Percentiles rank a stretch among this genome's conserved stretches.
phyloP scores from a whole-genome alignment of 805 yeast genomes.

The Ogataea zsoltii region DNA sequence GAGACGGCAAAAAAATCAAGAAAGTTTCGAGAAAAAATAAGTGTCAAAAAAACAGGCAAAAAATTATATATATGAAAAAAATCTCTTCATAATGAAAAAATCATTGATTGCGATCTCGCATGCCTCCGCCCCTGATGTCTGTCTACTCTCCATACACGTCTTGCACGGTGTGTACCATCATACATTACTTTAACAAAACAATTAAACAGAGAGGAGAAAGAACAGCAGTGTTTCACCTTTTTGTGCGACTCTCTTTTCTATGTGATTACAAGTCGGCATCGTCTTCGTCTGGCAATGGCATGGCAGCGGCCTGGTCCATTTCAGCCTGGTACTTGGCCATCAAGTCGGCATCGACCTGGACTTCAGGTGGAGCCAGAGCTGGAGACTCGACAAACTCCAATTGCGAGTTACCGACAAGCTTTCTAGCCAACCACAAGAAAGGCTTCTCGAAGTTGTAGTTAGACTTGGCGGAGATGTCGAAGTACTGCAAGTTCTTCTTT shows the following conservation, averaged over 20 bases:
- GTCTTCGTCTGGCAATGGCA: constrained; percentile 99
- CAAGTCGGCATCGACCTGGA: constrained; percentile 91
- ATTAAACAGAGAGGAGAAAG: constrained; percentile 1
- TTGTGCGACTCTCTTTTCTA: not conserved
- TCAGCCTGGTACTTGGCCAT: constrained; percentile 99
- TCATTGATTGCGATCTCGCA: too few relatives aligned
- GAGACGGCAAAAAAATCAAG: too few relatives aligned
- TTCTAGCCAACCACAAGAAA: constrained; percentile 99
- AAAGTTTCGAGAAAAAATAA: too few relatives aligned
- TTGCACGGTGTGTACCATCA: constrained; percentile 2
- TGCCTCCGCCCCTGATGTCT: too few relatives aligned
- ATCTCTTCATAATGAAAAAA: too few relatives aligned
- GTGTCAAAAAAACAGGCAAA: too few relatives aligned
- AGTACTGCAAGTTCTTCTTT: constrained; percentile 99
- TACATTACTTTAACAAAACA: constrained; percentile 10
- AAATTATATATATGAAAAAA: too few relatives aligned
- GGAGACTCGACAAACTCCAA: constrained; percentile 99
- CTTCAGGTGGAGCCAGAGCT: constrained; percentile 99
- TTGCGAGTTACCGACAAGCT: constrained; percentile 96
- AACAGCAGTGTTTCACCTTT: too few relatives aligned
- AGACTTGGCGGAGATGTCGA: constrained; percentile 99
- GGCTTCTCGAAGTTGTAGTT: constrained; percentile 99
- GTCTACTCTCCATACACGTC: too few relatives aligned
- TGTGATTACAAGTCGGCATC: constrained; percentile 89
- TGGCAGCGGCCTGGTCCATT: constrained; percentile 98